Conservation (phyloP, 2,329 filamentous ascomycete species). For the Cytospora paraplurivora region DNA sequence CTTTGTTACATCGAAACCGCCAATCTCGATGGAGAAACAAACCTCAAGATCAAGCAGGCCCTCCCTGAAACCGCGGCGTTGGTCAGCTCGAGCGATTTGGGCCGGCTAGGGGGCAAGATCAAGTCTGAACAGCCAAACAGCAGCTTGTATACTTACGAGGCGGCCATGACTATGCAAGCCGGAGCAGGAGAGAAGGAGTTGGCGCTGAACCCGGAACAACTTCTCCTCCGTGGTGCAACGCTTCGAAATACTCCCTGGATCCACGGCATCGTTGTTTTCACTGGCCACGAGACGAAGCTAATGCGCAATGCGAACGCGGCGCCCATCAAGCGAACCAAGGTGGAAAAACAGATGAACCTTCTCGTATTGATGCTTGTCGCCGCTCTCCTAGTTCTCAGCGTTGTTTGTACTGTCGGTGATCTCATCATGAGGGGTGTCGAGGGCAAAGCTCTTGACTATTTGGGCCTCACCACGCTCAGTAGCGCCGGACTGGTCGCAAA, state of each 20-base stretch:
- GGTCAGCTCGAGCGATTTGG: constrained; percentile 84
- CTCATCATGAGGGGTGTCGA: constrained; percentile 73
- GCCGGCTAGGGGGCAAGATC: constrained; percentile 80
- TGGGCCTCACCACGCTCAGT: constrained; percentile 66
- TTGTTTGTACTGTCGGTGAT: constrained; percentile 90
- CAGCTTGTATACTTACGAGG: constrained; percentile 97
- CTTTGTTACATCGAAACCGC: constrained; percentile 98
- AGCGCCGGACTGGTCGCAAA: constrained; percentile 58
- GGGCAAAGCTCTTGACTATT: constrained; percentile 67
- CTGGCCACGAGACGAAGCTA: constrained; percentile 95
- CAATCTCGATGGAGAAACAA: constrained; percentile 96
- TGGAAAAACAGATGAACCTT: constrained; percentile 90
- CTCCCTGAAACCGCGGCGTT: constrained; percentile 88
- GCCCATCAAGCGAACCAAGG: constrained; percentile 95
- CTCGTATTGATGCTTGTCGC: constrained; percentile 88
- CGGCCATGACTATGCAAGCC: constrained; percentile 85
- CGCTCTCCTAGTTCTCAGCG: constrained; percentile 80
- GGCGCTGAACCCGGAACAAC: constrained; percentile 85
- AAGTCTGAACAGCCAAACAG: constrained; percentile 98
- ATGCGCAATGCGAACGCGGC: constrained; percentile 98
- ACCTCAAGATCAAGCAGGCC: constrained; percentile 97
- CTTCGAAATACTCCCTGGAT: constrained; percentile 97
- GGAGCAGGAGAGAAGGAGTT: constrained; percentile 93
- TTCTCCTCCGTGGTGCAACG: constrained; percentile 89
- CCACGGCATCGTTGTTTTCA: constrained; percentile 94